Conservation (phyloP, 352 stramenopile genomes). For the Globisporangium nunn region DNA sequence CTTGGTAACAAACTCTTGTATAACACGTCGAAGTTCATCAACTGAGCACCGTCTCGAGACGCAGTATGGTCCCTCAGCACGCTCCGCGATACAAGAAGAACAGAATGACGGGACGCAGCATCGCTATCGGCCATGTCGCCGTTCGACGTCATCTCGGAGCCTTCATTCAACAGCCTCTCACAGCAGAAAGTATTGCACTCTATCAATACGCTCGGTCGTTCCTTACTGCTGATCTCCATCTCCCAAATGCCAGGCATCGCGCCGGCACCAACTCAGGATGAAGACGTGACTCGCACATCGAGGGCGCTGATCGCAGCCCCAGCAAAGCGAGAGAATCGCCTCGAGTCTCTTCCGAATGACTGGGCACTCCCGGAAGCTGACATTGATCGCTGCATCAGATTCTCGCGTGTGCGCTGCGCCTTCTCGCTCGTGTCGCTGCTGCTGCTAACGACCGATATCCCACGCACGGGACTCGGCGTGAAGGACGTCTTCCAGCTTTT, state of each 20-base stretch:
- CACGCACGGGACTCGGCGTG: constrained; percentile 33
- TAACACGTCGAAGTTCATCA: no score
- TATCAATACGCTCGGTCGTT: no score
- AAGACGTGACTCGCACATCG: background rate
- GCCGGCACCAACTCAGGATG: background rate
- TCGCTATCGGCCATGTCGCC: no score
- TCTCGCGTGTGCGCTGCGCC: constrained; percentile 24
- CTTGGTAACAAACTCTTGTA: background rate
- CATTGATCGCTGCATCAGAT: constrained; percentile 18
- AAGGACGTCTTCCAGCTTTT: constrained; percentile 20
- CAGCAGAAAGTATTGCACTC: no score
- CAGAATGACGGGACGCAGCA: no score
- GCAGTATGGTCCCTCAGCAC: background rate
- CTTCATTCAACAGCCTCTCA: no score
- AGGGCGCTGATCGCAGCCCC: background rate
- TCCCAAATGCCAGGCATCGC: background rate
- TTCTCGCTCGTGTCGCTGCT: constrained; percentile 29
- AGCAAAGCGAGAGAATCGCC: background rate
- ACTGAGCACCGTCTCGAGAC: no score
- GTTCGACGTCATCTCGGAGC: no score
- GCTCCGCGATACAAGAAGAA: no score
- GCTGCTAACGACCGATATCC: constrained; percentile 44
- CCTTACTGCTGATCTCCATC: no score
- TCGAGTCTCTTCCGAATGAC: constrained; percentile 3
- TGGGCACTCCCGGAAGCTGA: constrained; percentile 16